phyloP scores from a whole-genome alignment of 768 basidiomycete genomes.

The Antrodiella citrinella region DNA sequence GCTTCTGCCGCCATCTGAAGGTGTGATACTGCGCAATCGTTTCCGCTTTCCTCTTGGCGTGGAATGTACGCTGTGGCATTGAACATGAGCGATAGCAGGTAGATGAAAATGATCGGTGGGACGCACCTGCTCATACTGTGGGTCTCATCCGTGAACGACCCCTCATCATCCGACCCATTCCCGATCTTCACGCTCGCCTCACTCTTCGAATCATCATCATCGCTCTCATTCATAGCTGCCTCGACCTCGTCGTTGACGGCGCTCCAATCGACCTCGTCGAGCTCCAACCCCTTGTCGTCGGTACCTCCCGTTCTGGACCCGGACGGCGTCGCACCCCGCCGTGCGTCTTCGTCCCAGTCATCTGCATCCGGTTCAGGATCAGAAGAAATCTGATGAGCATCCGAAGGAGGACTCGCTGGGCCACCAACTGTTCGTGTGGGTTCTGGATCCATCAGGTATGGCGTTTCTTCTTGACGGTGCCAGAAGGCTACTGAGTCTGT shows the following conservation, averaged over 20 bases:
- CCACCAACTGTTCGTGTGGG: constrained; percentile 26
- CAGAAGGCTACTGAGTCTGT: constrained; percentile 86
- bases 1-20: constrained; percentile 38
- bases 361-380: constrained; percentile 61
- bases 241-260: constrained; percentile 84
- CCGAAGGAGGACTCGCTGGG: constrained; percentile 34
- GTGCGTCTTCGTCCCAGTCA: constrained; percentile 51
- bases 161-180: constrained; percentile 45
- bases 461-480: constrained; percentile 69
- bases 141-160: constrained; percentile 36
- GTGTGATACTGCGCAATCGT: constrained; percentile 63
- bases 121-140: constrained; percentile 38
- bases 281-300: constrained; percentile 31
- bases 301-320: constrained; percentile 25
- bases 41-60: constrained; percentile 52
- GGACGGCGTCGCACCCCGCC: constrained; percentile 7
- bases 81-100: not conserved
- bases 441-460: constrained; percentile 63
- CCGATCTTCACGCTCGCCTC: constrained; percentile 26
- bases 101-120: not conserved
- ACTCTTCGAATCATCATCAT: constrained; percentile 44
- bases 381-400: constrained; percentile 48
- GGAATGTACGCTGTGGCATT: constrained; percentile 26
- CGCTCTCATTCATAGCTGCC: constrained; percentile 76
- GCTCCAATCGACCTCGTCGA: constrained; percentile 69